Conservation (phyloP, 2,329 filamentous ascomycete species). For the Decorospora gaudefroyi region DNA sequence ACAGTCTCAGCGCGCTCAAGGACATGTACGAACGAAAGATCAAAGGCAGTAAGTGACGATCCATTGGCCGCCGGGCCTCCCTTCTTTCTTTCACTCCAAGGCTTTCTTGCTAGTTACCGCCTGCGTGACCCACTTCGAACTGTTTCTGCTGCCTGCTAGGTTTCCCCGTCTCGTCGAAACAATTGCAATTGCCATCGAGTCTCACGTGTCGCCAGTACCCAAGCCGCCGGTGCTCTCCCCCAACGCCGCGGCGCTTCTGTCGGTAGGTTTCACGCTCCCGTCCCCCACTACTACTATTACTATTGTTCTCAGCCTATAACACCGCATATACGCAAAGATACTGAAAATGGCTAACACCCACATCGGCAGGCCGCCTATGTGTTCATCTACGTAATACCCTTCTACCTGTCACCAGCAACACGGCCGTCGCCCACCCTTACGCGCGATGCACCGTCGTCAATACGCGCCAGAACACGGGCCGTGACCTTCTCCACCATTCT, state of each 20-base stretch:
- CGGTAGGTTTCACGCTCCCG: conserved; percentile 44
- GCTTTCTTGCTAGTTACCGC: conserved; percentile 32
- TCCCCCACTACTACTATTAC: conserved; percentile 27
- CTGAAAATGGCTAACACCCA: conserved; percentile 29
- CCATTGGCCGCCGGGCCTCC: conserved; percentile 39
- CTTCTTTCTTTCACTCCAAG: conserved; percentile 20
- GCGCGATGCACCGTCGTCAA: conserved; percentile 86
- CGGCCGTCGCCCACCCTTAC: conserved; percentile 78
- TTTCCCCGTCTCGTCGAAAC: conserved; percentile 14
- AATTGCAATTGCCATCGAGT: conserved; percentile 25
- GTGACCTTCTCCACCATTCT: conserved; percentile 75
- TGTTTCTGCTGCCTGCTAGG: conserved; percentile 25
- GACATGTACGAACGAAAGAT: conserved; percentile 39
- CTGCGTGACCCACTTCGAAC: conserved; percentile 30
- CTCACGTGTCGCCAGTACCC: conserved; percentile 43
- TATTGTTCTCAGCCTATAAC: conserved; percentile 33
- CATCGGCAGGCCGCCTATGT: conserved; percentile 71
- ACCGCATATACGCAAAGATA: conserved; percentile 13
- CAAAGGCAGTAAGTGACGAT: conserved; percentile 47
- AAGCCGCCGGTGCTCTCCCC: conserved; percentile 46
- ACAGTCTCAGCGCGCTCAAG: conserved; percentile 39
- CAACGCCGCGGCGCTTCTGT: conserved; percentile 44
- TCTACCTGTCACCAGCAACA: conserved; percentile 81
- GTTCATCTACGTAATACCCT: conserved; percentile 85
- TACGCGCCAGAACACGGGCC: conserved; percentile 79